A percentile compares a stretch with the other conserved stretches of the same genome.
Evolutionary conservation across 2,329 filamentous ascomycete genomes (phyloP).

Genomic region (Fusarium mexicanum): DNA sequence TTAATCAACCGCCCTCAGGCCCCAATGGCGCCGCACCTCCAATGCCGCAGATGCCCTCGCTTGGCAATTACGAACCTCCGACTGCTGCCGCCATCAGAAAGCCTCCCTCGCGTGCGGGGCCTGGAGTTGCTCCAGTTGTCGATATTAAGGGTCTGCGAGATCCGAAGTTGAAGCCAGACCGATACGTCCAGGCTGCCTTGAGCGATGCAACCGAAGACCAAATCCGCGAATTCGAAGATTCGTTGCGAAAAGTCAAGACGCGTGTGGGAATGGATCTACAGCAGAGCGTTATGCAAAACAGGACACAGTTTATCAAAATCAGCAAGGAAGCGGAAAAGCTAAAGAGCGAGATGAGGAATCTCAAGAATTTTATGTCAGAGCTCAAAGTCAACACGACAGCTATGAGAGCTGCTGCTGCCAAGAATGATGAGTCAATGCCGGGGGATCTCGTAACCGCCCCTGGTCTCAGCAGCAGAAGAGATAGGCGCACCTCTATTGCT

Average conservation of each 20-base stretch:
- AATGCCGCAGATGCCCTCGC: conserved; percentile 72
- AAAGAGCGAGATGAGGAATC: conserved; percentile 92
- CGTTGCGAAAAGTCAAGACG: conserved; percentile 78
- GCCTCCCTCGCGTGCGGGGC: conserved; percentile 59
- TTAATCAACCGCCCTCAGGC: conserved; percentile 79
- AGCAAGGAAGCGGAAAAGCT: conserved; percentile 99
- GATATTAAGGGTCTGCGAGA: conserved; percentile 83
- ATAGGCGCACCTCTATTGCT: conserved; percentile 89
- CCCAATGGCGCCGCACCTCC: conserved; percentile 76
- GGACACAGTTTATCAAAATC: conserved; percentile 98
- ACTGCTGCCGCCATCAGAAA: conserved; percentile 53
- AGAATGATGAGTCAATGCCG: conserved; percentile 58
- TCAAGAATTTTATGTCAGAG: conserved; percentile 91
- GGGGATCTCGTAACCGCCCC: conserved; percentile 56
- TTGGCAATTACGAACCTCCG: conserved; percentile 66
- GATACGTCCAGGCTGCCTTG: conserved; percentile 78
- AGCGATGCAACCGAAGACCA: conserved; percentile 89
- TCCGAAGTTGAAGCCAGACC: conserved; percentile 80
- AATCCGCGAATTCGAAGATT: conserved; percentile 82
- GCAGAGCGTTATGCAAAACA: conserved; percentile 95
- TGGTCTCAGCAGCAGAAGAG: conserved; percentile 71
- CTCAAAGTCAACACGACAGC: conserved; percentile 81
- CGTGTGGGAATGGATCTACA: conserved; percentile 86
- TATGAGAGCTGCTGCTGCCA: conserved; percentile 67
- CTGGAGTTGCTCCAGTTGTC: conserved; percentile 69